A percentile compares a stretch with the other conserved stretches of the same genome.
These are phyloP conservation scores for Cyphellophora europaea DNA, from an alignment of 2,329 filamentous ascomycete species.

Conservation along the genomic window DNA sequence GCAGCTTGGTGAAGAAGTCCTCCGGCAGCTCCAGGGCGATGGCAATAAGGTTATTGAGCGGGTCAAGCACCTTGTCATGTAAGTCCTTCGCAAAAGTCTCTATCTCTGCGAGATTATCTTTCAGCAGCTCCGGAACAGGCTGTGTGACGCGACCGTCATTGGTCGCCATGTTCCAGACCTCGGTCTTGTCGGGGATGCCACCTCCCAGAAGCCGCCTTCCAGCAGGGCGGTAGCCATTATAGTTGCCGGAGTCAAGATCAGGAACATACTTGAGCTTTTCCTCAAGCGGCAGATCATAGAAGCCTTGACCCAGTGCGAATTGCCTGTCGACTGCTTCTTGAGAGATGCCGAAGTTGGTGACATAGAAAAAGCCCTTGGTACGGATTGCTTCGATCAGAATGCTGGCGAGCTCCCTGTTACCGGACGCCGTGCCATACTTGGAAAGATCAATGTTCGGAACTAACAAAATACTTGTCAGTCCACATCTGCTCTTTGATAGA, in stretches of 20 bases:
- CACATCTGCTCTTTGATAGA: too few species aligned
- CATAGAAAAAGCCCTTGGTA: constrained; percentile 50
- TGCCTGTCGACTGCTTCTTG: constrained; percentile 50
- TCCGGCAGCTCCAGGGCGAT: constrained; percentile 50
- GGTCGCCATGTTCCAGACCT: constrained; percentile 50
- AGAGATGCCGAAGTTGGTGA: constrained; percentile 49
- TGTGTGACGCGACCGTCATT: constrained; percentile 29
- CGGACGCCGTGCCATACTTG: constrained; percentile 42
- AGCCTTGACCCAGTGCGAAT: constrained; percentile 48
- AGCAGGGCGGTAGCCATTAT: constrained; percentile 51
- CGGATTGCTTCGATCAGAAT: constrained; percentile 45
- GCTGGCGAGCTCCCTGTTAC: constrained; percentile 42
- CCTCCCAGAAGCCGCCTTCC: too few species aligned
- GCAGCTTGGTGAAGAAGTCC: constrained; percentile 46
- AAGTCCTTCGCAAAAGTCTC: constrained; percentile 42
- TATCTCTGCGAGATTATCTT: constrained; percentile 42
- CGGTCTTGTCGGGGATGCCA: constrained; percentile 41
- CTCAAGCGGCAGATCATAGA: constrained; percentile 45
- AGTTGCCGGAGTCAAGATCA: constrained; percentile 41
- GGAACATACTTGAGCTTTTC: constrained; percentile 50
- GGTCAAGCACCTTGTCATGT: constrained; percentile 46
- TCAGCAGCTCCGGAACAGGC: constrained; percentile 37
- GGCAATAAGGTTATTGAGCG: constrained; percentile 48
- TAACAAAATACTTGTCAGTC: too few species aligned
- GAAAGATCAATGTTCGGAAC: constrained; percentile 51